phyloP scores from a whole-genome alignment of 805 yeast species.

The Suhomyces kilbournensis region DNA sequence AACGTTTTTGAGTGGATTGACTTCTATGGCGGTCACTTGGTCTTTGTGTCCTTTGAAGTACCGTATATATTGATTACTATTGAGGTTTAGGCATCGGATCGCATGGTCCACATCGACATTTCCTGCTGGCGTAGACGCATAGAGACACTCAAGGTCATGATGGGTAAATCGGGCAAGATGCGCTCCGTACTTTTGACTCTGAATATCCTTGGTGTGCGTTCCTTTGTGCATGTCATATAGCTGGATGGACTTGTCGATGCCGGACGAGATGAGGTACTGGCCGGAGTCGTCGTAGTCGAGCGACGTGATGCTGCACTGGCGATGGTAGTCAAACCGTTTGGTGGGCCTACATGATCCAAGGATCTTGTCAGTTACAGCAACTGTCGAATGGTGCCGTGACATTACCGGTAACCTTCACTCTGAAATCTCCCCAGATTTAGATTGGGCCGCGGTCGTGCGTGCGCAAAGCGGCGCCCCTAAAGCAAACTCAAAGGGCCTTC shows the following conservation, averaged over 20 bases:
- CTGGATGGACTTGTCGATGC: conserved; percentile 80
- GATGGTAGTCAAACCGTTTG: conserved; percentile 51
- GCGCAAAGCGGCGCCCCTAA: conserved; percentile 1
- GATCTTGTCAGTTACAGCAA: conserved; percentile 23
- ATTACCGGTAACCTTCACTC: background rate
- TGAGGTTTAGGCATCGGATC: conserved; percentile 71
- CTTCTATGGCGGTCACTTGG: conserved; percentile 67
- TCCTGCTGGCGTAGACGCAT: conserved; percentile 65
- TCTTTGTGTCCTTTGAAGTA: conserved; percentile 87
- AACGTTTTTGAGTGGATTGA: conserved; percentile 65
- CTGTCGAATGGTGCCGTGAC: conserved; percentile 21
- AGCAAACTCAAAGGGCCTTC: conserved; percentile 1
- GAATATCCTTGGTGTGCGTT: conserved; percentile 61
- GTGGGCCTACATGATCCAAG: conserved; percentile 31
- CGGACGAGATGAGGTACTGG: conserved; percentile 67
- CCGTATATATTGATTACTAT: conserved; percentile 74
- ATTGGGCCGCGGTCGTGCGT: background rate
- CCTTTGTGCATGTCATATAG: conserved; percentile 76
- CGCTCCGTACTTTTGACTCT: conserved; percentile 89
- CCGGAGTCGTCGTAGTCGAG: conserved; percentile 84
- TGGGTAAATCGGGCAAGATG: conserved; percentile 84
- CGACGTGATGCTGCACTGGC: conserved; percentile 59
- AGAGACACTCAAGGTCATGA: conserved; percentile 65
- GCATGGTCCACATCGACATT: conserved; percentile 56
- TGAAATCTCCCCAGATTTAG: background rate